Percentiles rank a stretch among this genome's conserved stretches.
These are phyloP conservation scores for Elasticomyces elasticus DNA, from an alignment of 495 filamentous ascomycete species.

Conservation along the genomic window DNA sequence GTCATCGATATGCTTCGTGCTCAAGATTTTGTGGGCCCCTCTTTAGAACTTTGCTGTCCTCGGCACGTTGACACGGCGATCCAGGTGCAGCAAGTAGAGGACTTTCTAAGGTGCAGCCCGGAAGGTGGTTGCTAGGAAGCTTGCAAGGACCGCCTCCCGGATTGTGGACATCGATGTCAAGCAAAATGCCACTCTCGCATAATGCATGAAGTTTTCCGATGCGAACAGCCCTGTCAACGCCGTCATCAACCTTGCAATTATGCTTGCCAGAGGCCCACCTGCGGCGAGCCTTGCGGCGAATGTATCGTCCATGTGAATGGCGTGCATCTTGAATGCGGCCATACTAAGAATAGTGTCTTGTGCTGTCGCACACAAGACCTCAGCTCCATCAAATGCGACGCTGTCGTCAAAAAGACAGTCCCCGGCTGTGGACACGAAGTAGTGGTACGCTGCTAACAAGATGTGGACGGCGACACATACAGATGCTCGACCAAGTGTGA, in stretches of 20 bases:
- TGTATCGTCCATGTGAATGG: constrained; percentile 33
- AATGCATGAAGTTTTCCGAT: constrained; percentile 54
- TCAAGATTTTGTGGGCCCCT: constrained; percentile 42
- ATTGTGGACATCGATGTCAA: constrained; percentile 66
- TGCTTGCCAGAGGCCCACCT: constrained; percentile 35
- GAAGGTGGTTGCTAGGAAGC: constrained; percentile 59
- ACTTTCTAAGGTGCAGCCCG: constrained; percentile 52
- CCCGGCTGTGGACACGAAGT: constrained; percentile 47
- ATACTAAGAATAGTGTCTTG: constrained; percentile 35
- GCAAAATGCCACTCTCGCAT: constrained; percentile 60
- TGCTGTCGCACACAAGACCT: constrained; percentile 46
- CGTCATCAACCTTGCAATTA: constrained; percentile 55
- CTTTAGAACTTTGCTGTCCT: constrained; percentile 53
- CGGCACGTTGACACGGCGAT: constrained; percentile 55
- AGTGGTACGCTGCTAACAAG: constrained; percentile 40
- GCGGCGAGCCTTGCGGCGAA: constrained; percentile 45
- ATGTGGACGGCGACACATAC: constrained; percentile 32
- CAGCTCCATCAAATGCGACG: constrained; percentile 25
- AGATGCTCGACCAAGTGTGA: constrained; percentile 42
- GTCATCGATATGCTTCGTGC: constrained; percentile 47
- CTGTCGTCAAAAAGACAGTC: constrained; percentile 35
- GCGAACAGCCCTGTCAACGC: constrained; percentile 50
- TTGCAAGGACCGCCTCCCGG: constrained; percentile 50
- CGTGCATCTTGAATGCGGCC: constrained; percentile 48
- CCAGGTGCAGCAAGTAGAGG: constrained; percentile 45